Conservation (phyloP, 352 stramenopile genomes). For the Plasmopara halstedii region DNA sequence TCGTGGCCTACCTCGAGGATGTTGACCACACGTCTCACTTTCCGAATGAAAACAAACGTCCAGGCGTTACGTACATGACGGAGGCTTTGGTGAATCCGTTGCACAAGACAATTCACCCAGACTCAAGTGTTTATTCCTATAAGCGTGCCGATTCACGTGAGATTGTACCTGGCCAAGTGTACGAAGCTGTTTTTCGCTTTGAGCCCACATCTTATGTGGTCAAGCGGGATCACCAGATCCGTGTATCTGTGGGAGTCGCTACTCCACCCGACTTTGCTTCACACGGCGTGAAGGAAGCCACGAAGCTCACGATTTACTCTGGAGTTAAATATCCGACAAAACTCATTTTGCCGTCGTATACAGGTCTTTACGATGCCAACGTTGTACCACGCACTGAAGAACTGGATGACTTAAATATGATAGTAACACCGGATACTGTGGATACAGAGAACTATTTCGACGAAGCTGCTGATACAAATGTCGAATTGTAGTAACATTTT, state of each 20-base stretch:
- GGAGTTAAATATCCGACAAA: constrained; percentile 60
- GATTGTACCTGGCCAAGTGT: constrained; percentile 56
- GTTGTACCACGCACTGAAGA: constrained; percentile 36
- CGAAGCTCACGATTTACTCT: constrained; percentile 68
- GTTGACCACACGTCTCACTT: constrained; percentile 65
- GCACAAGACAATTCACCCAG: constrained; percentile 49
- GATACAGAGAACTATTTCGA: constrained; percentile 48
- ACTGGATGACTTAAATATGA: constrained; percentile 20
- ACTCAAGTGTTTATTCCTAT: constrained; percentile 66
- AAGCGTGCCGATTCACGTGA: constrained; percentile 43
- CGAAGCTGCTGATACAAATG: constrained; percentile 36
- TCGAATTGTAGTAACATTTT: constrained; percentile 33
- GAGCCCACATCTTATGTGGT: constrained; percentile 70
- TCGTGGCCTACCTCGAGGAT: constrained; percentile 73
- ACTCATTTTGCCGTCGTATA: constrained; percentile 55
- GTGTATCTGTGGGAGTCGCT: constrained; percentile 57
- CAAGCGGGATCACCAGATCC: constrained; percentile 70
- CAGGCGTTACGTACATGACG: constrained; percentile 74
- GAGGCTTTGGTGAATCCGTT: constrained; percentile 67
- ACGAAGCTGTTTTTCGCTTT: constrained; percentile 75
- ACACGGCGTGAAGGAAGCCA: constrained; percentile 38
- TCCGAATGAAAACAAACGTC: constrained; percentile 74
- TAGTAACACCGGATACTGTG: constrained; percentile 10
- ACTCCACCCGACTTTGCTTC: constrained; percentile 50
- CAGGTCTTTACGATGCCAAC: constrained; percentile 52